Percentiles rank a stretch among this genome's conserved stretches.
Evolutionary conservation across 192 early-diverging fungal genomes (phyloP).

Genomic region (Rhizophagus clarus): DNA sequence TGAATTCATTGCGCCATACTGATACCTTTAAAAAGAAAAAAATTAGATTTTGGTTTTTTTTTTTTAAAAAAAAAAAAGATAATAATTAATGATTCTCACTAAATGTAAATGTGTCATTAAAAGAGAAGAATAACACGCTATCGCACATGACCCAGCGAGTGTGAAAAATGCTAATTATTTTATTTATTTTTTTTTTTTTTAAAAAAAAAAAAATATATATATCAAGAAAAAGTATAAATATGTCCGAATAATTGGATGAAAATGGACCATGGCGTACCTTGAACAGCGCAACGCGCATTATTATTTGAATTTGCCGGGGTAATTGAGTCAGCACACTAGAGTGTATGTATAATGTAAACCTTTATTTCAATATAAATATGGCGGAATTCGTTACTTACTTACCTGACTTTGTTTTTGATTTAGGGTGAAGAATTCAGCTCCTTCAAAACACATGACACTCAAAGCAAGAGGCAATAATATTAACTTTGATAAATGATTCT

Average conservation of each 20-base stretch:
- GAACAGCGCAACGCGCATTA: neutral
- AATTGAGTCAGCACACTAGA: neutral
- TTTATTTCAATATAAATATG: neutral
- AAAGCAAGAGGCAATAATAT: constrained; percentile 22
- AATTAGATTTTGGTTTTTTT: neutral
- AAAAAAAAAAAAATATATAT: neutral
- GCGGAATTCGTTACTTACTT: too few relatives aligned
- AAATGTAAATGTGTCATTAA: constrained; percentile 24
- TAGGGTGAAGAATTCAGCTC: constrained; percentile 8
- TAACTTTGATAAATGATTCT: constrained; percentile 9
- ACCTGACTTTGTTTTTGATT: constrained; percentile 15
- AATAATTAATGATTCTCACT: constrained; percentile 4
- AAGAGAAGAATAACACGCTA: neutral
- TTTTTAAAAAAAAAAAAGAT: neutral
- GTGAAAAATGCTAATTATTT: constrained; percentile 16
- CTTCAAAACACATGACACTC: constrained; percentile 13
- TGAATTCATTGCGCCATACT: constrained; percentile 5
- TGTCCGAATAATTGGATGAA: too few relatives aligned
- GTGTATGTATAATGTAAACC: neutral
- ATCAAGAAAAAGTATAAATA: neutral
- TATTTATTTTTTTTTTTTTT: too few relatives aligned
- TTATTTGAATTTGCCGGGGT: neutral
- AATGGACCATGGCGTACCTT: too few relatives aligned
- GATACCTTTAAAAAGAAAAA: constrained; percentile 13
- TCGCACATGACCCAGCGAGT: neutral